Conservation (phyloP, 257 asterid genomes). For the Cynanchum wilfordii region DNA sequence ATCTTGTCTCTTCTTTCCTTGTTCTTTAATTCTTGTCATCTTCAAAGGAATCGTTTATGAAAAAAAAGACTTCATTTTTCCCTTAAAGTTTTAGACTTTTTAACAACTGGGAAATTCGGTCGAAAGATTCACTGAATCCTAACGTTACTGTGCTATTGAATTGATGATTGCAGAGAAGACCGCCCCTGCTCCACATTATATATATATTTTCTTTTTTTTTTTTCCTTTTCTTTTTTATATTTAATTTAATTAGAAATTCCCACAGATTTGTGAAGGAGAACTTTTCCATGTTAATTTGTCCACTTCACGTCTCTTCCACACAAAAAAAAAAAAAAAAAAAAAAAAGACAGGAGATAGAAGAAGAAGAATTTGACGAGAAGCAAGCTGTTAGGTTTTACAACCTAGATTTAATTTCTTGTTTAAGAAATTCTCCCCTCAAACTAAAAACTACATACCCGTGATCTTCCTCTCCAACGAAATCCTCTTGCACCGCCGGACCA, state of each 20-base stretch:
- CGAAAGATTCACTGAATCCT: not conserved
- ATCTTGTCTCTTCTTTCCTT: not conserved
- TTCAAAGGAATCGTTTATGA: not conserved
- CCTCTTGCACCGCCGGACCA: too few species aligned
- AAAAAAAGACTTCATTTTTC: not conserved
- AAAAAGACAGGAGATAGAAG: too few species aligned
- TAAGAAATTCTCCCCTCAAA: too few species aligned
- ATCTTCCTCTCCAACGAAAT: too few species aligned
- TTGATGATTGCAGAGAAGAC: not conserved
- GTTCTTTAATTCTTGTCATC: not conserved
- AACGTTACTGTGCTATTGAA: not conserved
- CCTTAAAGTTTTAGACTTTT: not conserved
- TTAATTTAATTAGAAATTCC: not conserved
- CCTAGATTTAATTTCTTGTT: too few species aligned
- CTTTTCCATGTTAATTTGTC: not conserved
- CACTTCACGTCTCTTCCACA: too few species aligned
- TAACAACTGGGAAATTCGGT: not conserved
- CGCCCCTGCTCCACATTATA: not conserved
- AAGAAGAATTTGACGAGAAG: too few species aligned
- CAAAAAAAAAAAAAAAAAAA: too few species aligned
- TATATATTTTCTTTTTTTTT: not conserved
- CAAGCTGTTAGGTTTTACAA: too few species aligned
- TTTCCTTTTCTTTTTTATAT: not conserved
- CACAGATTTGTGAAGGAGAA: not conserved
- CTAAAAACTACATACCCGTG: too few species aligned